phyloP scores from a whole-genome alignment of 106 monocot species.

The Allium sativum region DNA sequence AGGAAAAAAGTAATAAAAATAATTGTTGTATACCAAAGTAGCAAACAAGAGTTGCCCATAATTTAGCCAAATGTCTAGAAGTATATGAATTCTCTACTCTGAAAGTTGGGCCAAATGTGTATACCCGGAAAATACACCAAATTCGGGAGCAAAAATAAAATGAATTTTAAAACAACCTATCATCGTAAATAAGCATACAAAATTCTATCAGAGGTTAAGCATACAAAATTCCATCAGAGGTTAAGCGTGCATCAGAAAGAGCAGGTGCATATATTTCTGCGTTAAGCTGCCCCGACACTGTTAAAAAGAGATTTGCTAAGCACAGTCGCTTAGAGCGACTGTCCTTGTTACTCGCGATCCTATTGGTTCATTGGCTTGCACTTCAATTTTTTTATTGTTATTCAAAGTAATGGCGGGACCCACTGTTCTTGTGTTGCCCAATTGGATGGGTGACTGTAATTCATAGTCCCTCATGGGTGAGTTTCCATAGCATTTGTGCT shows the following conservation, averaged over 20 bases:
- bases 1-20: constrained; percentile 4
- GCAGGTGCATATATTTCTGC: constrained; percentile 94
- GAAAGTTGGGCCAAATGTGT: constrained; percentile 98
- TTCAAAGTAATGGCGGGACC: no score
- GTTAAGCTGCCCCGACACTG: constrained; percentile 96
- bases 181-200: neutral
- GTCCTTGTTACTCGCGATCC: no score
- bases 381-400: no score
- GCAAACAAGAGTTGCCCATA: constrained; percentile 57
- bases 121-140: constrained; percentile 44
- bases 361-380: no score
- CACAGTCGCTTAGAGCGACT: no score
- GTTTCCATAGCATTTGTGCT: no score
- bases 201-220: constrained; percentile 6
- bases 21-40: neutral
- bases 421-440: no score
- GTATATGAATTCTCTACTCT: constrained; percentile 97
- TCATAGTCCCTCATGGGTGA: no score
- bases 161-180: neutral
- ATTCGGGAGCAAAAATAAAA: neutral
- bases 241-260: constrained; percentile 85
- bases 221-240: no score
- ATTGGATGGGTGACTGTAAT: no score
- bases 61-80: constrained; percentile 95
- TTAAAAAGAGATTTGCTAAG: no score